Percentiles rank a stretch among this genome's conserved stretches.
phyloP scores from a whole-genome alignment of 768 basidiomycete species.

The Pseudohyphozyma bogoriensis region DNA sequence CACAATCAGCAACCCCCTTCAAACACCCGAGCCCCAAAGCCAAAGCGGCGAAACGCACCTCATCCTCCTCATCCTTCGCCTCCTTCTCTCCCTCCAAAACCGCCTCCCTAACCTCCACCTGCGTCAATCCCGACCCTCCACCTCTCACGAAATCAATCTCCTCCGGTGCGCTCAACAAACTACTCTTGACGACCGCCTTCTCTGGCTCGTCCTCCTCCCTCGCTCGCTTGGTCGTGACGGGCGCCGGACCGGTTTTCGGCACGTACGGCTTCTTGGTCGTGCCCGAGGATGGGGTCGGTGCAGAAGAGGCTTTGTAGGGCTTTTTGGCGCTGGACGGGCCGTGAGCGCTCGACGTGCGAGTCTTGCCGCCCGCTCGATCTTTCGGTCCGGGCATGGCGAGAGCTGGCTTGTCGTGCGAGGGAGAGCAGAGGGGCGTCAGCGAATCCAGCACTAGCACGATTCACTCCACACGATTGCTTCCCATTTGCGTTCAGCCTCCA shows the following conservation, averaged over 20 bases:
- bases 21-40: slow-evolving; percentile 40
- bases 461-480: no score
- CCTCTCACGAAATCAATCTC: slow-evolving; percentile 67
- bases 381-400: no score
- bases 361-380: slow-evolving; percentile 25
- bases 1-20: no score
- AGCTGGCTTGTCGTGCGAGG: no score
- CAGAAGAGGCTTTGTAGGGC: slow-evolving; percentile 15
- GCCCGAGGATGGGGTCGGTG: background rate
- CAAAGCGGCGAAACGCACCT: background rate
- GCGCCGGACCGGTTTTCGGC: background rate
- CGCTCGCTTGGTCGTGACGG: background rate
- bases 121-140: slow-evolving; percentile 78
- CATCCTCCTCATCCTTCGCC: slow-evolving; percentile 61
- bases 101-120: slow-evolving; percentile 75
- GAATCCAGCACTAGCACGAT: no score
- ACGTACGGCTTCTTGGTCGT: background rate
- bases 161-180: slow-evolving; percentile 21
- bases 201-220: slow-evolving; percentile 11
- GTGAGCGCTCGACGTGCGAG: slow-evolving; percentile 18
- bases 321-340: slow-evolving; percentile 17
- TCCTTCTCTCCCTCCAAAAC: slow-evolving; percentile 75
- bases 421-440: no score
- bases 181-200: slow-evolving; percentile 8
- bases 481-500: no score